Base-by-base conservation (phyloP, 148 eudicot genomes). In the Arctostaphylos glauca region DNA sequence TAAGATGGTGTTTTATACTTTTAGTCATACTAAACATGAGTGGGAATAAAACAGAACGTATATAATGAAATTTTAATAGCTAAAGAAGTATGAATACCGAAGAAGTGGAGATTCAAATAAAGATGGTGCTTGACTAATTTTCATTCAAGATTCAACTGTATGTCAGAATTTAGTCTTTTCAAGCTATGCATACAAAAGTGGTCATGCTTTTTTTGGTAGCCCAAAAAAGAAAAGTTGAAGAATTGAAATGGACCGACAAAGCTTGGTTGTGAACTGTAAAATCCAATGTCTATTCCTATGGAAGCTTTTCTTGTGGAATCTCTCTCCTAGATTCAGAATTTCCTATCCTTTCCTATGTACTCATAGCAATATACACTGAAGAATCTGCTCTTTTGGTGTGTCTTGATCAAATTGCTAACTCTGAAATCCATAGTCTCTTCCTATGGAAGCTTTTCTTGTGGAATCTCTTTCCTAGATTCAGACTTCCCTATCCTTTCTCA, bases 201-300 rank as follows among this genome's bases (percentile, higher is more conserved):
- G 23, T 21, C 9, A 60, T 21, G 43, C 53, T 62, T 59, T 79
- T n/a, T 60, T 79, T n/a, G 72, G n/a, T 10, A 60, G 72, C 50
- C 23, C 0, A 58, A 14, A 25, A 21, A 16, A 79, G 44, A 79
- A 47, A 60, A 14, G 54, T 56, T 5, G n/a, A 79, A 56, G 49
- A 60, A 12, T 44, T 44, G 72, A 66, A 66, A 47, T 80, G 21
- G 59, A 66, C 47, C 59, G 60, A 78, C 59, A 77, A 77, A 59
- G 59, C 19, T 19, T 25, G 60, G 48, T 53, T 31, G 31, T 5
- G 8, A 9, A 19, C 47, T 6, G 4, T 21, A 19, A 59, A 43
- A 59, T 77, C 19, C 41, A 0, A 31, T 23, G 48, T 55, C 10
- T 56, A 66, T 18, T 55, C 60, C 67, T 16, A 41, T 7, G 46